Base-by-base conservation (phyloP, 331 rosid genomes). In the Rosa hybrid region DNA sequence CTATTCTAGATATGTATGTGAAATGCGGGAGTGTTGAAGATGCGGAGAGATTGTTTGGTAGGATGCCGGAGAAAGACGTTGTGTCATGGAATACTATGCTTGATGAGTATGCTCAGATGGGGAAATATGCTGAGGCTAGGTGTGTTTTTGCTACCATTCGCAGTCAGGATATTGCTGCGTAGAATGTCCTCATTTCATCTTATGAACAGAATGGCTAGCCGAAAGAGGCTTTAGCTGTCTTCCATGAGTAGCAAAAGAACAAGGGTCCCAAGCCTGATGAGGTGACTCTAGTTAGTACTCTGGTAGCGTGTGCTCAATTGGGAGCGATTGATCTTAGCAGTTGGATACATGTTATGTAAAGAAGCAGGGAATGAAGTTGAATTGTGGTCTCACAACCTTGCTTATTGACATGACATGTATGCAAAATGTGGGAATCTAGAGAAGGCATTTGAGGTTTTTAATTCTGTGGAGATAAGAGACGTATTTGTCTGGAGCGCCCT, bases 31-130 rank as follows among this genome's bases (percentile, higher is more conserved):
- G 89, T 14, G 44, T 87, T 30, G 81, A 63, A 41, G 91, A 89
- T 78, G 90, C 91, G 3, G 71, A 83, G 77, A 56, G 45, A 25
- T 81, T 87, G 83, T 91, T 89, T 70, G 84, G 83, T 71, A 76
- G 71, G 78, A 91, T 91, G 91, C 88, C 50, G 4, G 91, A 89
- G 75, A 91, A 82, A 82, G 93, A 91, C 62, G 50, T 91, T 25
- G 84, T 91, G 54, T 86, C 92, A 12, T 89, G 95, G 95, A 91
- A 93, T 50, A 84, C 91, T 41, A 79, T 89, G 86, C 89, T 91
- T 77, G 91, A 91, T 83, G 95, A 91, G 68, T 85, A 83, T 78
- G 88, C 93, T 42, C 90, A 83, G 77, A 68, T 25, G 42, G 92
- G 90, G 44, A 79, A 87, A 20, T 89, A 82, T 63, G 79, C 86